Evolutionary conservation across 768 basidiomycete species (phyloP).

Genomic region (Pulveroboletus sp.): DNA sequence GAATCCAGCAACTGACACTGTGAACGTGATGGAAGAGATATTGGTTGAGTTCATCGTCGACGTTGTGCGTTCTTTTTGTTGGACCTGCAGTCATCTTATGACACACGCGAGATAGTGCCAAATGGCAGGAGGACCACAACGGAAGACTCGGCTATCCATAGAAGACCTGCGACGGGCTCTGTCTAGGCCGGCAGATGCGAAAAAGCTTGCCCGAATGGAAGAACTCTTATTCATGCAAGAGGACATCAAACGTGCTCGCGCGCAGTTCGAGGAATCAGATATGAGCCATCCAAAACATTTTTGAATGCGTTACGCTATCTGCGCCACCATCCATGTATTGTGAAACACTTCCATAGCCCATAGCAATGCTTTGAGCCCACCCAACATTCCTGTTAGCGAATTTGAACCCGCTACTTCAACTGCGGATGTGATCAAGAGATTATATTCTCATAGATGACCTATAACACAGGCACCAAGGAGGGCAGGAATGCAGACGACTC

Average conservation of each 20-base stretch:
- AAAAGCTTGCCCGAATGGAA: constrained; percentile 89
- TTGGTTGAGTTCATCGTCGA: constrained; percentile 88
- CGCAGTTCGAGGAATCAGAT: constrained; percentile 65
- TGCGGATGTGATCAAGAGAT: background rate
- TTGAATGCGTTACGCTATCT: constrained; percentile 20
- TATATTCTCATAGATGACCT: background rate
- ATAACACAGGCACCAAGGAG: background rate
- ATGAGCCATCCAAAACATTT: constrained; percentile 46
- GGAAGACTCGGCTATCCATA: constrained; percentile 72
- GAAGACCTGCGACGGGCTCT: constrained; percentile 82
- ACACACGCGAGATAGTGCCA: constrained; percentile 51
- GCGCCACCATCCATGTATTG: constrained; percentile 1
- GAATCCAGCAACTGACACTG: constrained; percentile 82
- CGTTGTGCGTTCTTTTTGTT: constrained; percentile 53
- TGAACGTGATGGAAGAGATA: constrained; percentile 92
- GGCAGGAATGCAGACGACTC: background rate
- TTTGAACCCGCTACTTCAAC: background rate
- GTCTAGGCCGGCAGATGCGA: constrained; percentile 82
- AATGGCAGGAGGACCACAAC: constrained; percentile 63
- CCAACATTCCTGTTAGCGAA: background rate
- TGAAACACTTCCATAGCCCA: too few species aligned
- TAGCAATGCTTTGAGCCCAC: constrained; percentile 4
- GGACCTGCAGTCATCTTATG: constrained; percentile 1
- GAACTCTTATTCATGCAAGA: constrained; percentile 92
- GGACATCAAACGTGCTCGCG: constrained; percentile 84